Conservation (phyloP, 169 alveolate genomes). For the Plasmodium berghei region DNA sequence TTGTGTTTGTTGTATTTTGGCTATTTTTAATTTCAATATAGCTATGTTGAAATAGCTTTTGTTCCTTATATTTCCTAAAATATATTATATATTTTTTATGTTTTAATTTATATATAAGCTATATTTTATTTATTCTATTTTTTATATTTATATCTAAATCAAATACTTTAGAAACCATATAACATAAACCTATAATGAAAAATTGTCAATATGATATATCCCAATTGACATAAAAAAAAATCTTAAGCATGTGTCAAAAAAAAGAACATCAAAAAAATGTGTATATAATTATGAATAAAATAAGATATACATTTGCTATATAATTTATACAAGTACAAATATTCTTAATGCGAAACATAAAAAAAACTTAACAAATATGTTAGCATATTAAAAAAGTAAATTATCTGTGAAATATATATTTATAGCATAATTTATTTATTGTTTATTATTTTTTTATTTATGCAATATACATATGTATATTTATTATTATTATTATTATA, state of each 20-base stretch:
- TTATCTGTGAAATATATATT: neutral
- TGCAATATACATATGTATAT: neutral
- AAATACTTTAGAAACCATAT: constrained; percentile 36
- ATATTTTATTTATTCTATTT: constrained; percentile 7
- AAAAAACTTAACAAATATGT: neutral
- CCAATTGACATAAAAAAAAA: constrained; percentile 24
- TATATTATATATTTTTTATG: neutral
- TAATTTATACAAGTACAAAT: neutral
- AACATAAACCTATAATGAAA: constrained; percentile 22
- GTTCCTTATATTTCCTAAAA: neutral
- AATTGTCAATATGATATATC: constrained; percentile 26
- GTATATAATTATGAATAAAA: constrained; percentile 11
- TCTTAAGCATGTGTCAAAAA: constrained; percentile 39
- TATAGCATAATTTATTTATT: neutral
- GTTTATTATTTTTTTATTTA: neutral
- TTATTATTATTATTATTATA: neutral
- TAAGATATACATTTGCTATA: constrained; percentile 13
- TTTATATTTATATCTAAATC: constrained; percentile 33
- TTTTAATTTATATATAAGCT: neutral
- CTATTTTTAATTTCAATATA: neutral
- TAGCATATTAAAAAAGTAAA: too few species aligned
- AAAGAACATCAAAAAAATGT: constrained; percentile 23
- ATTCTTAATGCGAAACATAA: neutral
- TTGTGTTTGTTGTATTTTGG: constrained; percentile 11
- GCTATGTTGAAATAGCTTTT: neutral